Percentiles rank a stretch among this genome's conserved stretches.
Conservation (phyloP, 75 land plant genomes). For the Cryptomeria japonica region DNA sequence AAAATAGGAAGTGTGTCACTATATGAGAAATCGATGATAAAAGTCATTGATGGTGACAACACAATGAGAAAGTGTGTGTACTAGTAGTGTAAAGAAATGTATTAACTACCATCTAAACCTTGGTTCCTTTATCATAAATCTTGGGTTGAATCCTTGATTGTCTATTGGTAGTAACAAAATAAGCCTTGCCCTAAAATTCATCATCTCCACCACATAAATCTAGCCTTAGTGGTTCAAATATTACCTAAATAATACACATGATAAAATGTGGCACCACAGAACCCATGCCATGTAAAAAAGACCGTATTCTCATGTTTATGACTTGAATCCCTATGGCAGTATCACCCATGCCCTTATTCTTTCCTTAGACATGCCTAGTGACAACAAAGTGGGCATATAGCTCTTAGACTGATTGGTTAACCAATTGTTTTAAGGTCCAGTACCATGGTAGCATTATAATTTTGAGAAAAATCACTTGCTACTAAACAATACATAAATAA, state of each 20-base stretch:
- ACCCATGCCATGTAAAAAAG: conserved; percentile 36
- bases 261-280: conserved; percentile 31
- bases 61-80: no score
- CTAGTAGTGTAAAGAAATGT: not conserved
- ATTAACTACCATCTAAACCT: conserved; percentile 14
- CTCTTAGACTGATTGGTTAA: conserved; percentile 41
- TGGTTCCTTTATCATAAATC: conserved; percentile 16
- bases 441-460: conserved; percentile 28
- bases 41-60: no score
- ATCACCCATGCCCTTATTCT: not conserved
- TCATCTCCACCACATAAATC: conserved; percentile 36
- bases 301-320: conserved; percentile 25
- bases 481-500: conserved; percentile 48
- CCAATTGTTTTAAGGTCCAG: conserved; percentile 31
- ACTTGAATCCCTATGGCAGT: conserved; percentile 45
- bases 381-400: not conserved
- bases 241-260: conserved; percentile 34
- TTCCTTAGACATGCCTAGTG: not conserved
- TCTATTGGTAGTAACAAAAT: conserved; percentile 17
- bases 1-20: no score
- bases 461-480: conserved; percentile 25
- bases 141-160: conserved; percentile 40
- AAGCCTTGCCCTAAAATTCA: conserved; percentile 23
- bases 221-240: conserved; percentile 47
- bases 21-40: no score